These are phyloP conservation scores for Thielaviopsis musarum DNA, from an alignment of 2,329 filamentous ascomycete genomes.

Conservation along the genomic window DNA sequence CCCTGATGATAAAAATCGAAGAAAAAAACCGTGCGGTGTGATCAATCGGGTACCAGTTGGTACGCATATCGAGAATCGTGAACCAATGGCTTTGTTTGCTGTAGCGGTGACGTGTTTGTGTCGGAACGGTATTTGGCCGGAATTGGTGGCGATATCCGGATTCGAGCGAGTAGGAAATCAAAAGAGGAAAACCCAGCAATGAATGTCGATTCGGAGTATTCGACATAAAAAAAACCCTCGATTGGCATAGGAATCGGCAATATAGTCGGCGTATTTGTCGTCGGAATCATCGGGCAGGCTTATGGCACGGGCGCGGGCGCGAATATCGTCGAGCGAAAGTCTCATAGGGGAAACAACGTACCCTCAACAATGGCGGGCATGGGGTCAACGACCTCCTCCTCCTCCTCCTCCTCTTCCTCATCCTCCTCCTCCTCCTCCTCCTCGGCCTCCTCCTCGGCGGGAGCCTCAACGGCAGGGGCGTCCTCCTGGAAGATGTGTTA, in stretches of 20 bases:
- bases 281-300: background rate
- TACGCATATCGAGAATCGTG: background rate
- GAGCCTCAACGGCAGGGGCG: constrained; percentile 16
- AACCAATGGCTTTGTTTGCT: background rate
- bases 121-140: background rate
- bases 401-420: constrained; percentile 57
- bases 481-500: constrained; percentile 19
- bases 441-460: constrained; percentile 23
- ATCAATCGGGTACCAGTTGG: background rate
- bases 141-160: background rate
- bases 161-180: background rate
- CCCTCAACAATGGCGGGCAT: constrained; percentile 86
- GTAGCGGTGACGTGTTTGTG: background rate
- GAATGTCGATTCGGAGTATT: background rate
- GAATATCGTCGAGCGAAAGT: constrained; percentile 7
- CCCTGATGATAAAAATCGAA: background rate
- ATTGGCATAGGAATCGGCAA: background rate
- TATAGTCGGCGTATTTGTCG: background rate
- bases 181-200: background rate
- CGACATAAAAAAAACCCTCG: background rate
- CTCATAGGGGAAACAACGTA: constrained; percentile 30
- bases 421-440: constrained; percentile 42
- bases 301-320: background rate
- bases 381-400: constrained; percentile 72
- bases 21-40: background rate